These are phyloP conservation scores for Hamigera avellanea DNA, from an alignment of 495 filamentous ascomycete species.

Conservation along the genomic window DNA sequence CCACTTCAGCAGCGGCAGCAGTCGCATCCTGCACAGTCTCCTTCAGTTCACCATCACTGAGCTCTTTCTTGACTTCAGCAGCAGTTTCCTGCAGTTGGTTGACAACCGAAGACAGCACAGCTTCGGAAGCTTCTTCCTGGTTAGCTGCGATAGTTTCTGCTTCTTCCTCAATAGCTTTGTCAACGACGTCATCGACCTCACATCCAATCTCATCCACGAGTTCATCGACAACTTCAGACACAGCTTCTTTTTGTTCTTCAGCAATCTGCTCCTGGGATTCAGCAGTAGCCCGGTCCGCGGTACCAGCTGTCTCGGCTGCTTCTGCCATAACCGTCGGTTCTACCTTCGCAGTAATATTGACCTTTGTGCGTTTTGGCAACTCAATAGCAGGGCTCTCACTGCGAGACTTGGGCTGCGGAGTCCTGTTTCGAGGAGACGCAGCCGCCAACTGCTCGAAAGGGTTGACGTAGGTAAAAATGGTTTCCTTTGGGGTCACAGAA, in stretches of 20 bases:
- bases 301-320: constrained; percentile 1
- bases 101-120: constrained; percentile 21
- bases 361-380: constrained; percentile 13
- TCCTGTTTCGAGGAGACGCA: constrained; percentile 50
- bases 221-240: constrained; percentile 58
- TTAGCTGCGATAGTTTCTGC: constrained; percentile 11
- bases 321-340: constrained; percentile 6
- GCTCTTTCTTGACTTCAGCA: constrained; percentile 16
- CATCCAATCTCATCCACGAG: constrained; percentile 56
- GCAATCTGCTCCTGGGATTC: constrained; percentile 16
- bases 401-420: constrained; percentile 29
- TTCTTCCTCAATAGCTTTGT: constrained; percentile 32
- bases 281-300: constrained; percentile 1
- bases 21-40: constrained; percentile 24
- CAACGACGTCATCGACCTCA: constrained; percentile 55
- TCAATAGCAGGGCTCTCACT: constrained; percentile 26
- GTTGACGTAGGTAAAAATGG: constrained; percentile 66
- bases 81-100: constrained; percentile 24
- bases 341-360: constrained; percentile 11
- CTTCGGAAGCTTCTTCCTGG: constrained; percentile 22
- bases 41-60: constrained; percentile 45
- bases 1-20: constrained; percentile 42
- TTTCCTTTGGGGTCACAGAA: constrained; percentile 18
- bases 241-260: constrained; percentile 45
- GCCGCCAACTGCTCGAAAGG: constrained; percentile 68